These are phyloP conservation scores for Eustoma russellianum DNA, from an alignment of 257 asterid genomes.

Conservation along the genomic window DNA sequence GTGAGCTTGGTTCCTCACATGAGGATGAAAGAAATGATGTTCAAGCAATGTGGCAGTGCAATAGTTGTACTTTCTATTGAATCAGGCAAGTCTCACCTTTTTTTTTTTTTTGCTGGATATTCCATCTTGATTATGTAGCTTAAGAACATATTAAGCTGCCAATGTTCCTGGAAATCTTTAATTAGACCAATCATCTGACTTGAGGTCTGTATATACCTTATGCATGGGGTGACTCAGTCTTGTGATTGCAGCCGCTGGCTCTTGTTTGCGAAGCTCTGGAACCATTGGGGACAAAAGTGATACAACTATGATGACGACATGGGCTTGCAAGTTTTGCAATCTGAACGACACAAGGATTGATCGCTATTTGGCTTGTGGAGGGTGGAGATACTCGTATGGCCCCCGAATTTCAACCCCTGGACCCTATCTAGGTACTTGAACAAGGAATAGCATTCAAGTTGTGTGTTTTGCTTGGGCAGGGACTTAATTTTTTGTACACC, in stretches of 20 bases:
- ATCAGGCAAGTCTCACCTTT: constrained; percentile 32
- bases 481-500: too few species aligned
- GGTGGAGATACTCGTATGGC: constrained; percentile 84
- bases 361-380: constrained; percentile 72
- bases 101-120: neutral
- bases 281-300: constrained; percentile 25
- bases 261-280: constrained; percentile 57
- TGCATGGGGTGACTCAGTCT: neutral
- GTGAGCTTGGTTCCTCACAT: constrained; percentile 19
- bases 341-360: constrained; percentile 37
- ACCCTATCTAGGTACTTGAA: constrained; percentile 42
- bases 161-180: too few species aligned
- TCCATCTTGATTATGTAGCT: too few species aligned
- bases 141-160: too few species aligned
- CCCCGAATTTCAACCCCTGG: constrained; percentile 41
- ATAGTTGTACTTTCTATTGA: constrained; percentile 51
- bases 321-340: constrained; percentile 87
- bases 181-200: too few species aligned
- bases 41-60: constrained; percentile 45
- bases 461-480: too few species aligned
- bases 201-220: too few species aligned
- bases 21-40: constrained; percentile 21
- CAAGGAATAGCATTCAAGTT: neutral
- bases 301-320: constrained; percentile 25
- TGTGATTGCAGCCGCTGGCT: constrained; percentile 36